Percentiles rank a stretch among this genome's conserved stretches.
Evolutionary conservation across 768 basidiomycete species (phyloP).

Genomic region (Podaxis pistillaris): DNA sequence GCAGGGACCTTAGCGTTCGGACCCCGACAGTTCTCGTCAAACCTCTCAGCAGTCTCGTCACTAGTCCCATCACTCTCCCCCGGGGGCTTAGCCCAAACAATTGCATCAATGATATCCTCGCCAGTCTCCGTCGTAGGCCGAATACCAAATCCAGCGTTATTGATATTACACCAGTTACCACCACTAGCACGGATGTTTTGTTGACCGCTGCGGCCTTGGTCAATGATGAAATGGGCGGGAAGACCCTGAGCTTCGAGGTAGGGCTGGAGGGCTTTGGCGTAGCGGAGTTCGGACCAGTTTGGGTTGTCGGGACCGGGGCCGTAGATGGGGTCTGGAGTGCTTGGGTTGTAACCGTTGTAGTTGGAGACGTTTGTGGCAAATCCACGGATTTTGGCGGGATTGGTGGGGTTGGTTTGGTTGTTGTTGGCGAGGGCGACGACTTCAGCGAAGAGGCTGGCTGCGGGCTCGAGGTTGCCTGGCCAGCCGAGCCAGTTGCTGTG

Average conservation of each 20-base stretch:
- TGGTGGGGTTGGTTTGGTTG: slow-evolving; percentile 18
- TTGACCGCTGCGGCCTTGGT: slow-evolving; percentile 32
- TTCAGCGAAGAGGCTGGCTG: slow-evolving; percentile 28
- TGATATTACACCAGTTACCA: slow-evolving; percentile 33
- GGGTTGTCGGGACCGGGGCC: slow-evolving; percentile 24
- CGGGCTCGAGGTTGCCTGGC: slow-evolving; percentile 28
- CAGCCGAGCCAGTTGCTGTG: slow-evolving; percentile 36
- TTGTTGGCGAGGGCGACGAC: slow-evolving; percentile 26
- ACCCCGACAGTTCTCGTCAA: slow-evolving; percentile 27
- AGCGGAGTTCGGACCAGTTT: slow-evolving; percentile 30
- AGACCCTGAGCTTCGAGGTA: slow-evolving; percentile 28
- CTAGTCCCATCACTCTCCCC: slow-evolving; percentile 40
- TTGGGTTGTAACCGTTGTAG: slow-evolving; percentile 31
- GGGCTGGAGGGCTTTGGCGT: slow-evolving; percentile 28
- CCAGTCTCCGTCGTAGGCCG: slow-evolving; percentile 27
- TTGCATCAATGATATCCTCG: slow-evolving; percentile 32
- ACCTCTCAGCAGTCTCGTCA: slow-evolving; percentile 29
- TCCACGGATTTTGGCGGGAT: slow-evolving; percentile 27
- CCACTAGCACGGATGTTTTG: slow-evolving; percentile 23
- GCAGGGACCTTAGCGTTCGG: slow-evolving; percentile 28
- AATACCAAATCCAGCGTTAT: slow-evolving; percentile 24
- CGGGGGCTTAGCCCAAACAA: slow-evolving; percentile 43
- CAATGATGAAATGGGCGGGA: slow-evolving; percentile 36
- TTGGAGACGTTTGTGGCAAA: slow-evolving; percentile 32
- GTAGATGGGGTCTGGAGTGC: slow-evolving; percentile 21